Evolutionary conservation across 1,284 basidiomycete genomes (phyloP), one percentile per base, ranked within the genome.

Genomic region (Pascua guehoae): DNA sequence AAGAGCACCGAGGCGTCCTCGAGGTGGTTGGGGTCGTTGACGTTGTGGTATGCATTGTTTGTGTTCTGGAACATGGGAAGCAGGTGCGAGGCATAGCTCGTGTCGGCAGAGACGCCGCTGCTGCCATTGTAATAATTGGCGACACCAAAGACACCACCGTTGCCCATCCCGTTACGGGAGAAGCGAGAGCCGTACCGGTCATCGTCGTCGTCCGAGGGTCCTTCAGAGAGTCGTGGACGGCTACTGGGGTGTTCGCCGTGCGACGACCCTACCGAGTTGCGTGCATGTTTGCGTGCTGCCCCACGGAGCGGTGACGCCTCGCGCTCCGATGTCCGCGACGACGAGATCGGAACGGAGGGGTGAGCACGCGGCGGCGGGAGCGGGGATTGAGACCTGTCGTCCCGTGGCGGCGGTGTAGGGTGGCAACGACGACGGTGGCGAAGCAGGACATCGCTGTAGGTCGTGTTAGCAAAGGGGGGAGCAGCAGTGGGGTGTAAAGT

Each of bases 381-480:
- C 1, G 74, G 74, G 8, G 74, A 76, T 41, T 66, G 64, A 7
- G 71, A 68, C 10, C 64, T 64, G 24, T 67, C 61, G 46, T 75
- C 72, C 11, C 63, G 61, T 2, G 73, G 72, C 10, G 73, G 73
- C 14, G 72, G 72, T 0, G 74, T 74, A 4, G 75, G 74, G 58
- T 78, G 77, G 56, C 76, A 78, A 52, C 75, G 63, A 17, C 77
- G 68, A 41, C 73, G 67, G 57, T 78, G 77, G n/a, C 77, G 73
- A 12, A 78, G 69, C 0, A 78, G 70, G 3, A 78, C 77, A 53
- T 78, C 77, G 60, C 76, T 78, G 58, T 37, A n/a, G 38, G 51
- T n/a, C n/a, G 43, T 14, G 54, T 54, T 9, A 58, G 62, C 24
- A 38, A 9, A 16, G 9, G 32, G 36, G 15, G 38, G 15, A 18